These are phyloP conservation scores for Aspergillus texensis DNA, from an alignment of 2,329 filamentous ascomycete species.

Conservation along the genomic window DNA sequence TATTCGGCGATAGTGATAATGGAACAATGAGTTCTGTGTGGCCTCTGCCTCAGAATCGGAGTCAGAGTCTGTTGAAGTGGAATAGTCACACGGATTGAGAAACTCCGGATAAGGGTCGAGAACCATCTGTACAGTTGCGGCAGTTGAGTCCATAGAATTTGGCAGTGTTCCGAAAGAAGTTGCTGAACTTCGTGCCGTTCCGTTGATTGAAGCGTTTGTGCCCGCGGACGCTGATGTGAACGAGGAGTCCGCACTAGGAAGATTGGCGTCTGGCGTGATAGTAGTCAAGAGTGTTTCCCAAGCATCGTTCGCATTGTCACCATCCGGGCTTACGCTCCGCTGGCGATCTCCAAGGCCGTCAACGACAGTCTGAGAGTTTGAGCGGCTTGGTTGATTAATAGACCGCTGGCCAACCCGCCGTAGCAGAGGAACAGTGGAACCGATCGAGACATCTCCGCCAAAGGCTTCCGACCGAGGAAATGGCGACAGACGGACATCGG, in stretches of 20 bases:
- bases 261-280: constrained; percentile 77
- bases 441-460: constrained; percentile 22
- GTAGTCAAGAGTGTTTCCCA: constrained; percentile 85
- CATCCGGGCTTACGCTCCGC: constrained; percentile 73
- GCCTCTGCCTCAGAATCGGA: constrained; percentile 35
- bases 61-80: constrained; percentile 38
- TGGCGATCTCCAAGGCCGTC: constrained; percentile 84
- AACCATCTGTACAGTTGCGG: constrained; percentile 29
- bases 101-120: constrained; percentile 39
- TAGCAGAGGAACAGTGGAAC: constrained; percentile 29
- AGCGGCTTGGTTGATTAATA: constrained; percentile 25
- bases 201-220: constrained; percentile 28
- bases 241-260: constrained; percentile 79
- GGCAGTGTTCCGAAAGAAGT: constrained; percentile 50
- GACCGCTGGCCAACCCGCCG: constrained; percentile 40
- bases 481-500: constrained; percentile 28
- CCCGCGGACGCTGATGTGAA: constrained; percentile 64
- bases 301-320: constrained; percentile 54
- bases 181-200: constrained; percentile 36
- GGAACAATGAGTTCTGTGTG: constrained; percentile 21
- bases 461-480: constrained; percentile 27
- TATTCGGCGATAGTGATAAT: constrained; percentile 22
- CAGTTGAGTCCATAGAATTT: constrained; percentile 24
- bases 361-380: constrained; percentile 36
- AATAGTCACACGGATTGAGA: constrained; percentile 42